Conservation (phyloP, 495 filamentous ascomycete genomes). For the Penicillium fimorum region DNA sequence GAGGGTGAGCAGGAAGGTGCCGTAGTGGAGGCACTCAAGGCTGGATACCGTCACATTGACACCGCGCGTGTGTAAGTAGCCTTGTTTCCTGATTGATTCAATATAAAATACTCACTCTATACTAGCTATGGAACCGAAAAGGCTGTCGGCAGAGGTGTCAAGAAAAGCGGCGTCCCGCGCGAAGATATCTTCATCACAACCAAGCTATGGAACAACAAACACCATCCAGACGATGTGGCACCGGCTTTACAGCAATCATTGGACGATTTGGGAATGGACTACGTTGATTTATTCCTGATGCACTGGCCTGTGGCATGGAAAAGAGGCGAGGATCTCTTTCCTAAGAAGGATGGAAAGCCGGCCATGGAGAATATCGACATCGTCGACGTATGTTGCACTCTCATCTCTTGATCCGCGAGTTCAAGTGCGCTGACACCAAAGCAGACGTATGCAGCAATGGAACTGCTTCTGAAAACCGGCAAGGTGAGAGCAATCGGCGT, state of each 20-base stretch:
- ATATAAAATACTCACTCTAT: neutral
- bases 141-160: slow-evolving; percentile 57
- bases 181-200: slow-evolving; percentile 65
- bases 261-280: slow-evolving; percentile 58
- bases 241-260: slow-evolving; percentile 60
- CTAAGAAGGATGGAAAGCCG: slow-evolving; percentile 47
- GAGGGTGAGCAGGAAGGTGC: slow-evolving; percentile 44
- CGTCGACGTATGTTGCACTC: slow-evolving; percentile 45
- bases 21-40: slow-evolving; percentile 48
- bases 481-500: slow-evolving; percentile 69
- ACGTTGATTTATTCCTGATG: slow-evolving; percentile 70
- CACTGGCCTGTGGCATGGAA: slow-evolving; percentile 63
- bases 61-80: slow-evolving; percentile 51
- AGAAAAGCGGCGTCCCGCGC: slow-evolving; percentile 53
- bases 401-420: neutral
- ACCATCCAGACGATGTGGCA: slow-evolving; percentile 60
- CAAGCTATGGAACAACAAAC: slow-evolving; percentile 69
- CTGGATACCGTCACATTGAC: slow-evolving; percentile 63
- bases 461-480: slow-evolving; percentile 53
- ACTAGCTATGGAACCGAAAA: slow-evolving; percentile 51
- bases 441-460: slow-evolving; percentile 65
- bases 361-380: slow-evolving; percentile 45
- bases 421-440: slow-evolving; percentile 18
- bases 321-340: slow-evolving; percentile 38
- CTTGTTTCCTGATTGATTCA: neutral